Evolutionary conservation across 257 asterid species (phyloP), one percentile per base, ranked within the genome.

Genomic region (Gentiana straminea): DNA sequence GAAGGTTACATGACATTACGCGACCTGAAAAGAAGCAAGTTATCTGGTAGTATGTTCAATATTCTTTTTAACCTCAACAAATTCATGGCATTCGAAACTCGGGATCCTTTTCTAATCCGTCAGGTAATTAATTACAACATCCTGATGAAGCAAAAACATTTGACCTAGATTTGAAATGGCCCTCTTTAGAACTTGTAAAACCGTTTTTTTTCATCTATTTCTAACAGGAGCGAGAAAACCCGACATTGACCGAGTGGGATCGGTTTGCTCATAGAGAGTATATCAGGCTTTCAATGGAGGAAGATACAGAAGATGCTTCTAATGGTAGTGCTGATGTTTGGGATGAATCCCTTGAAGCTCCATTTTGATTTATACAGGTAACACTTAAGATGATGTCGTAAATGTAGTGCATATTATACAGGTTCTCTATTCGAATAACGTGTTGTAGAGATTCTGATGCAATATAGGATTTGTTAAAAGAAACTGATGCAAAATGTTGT

Each of bases 291-390:
- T 92, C 99, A 7, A 92, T 92, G 99, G 99, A 92, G 82, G 99
- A 92, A 78, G 99, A 92, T 73, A 94, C 95, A 49, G 99, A 92
- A 65, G 97, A 92, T 71, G 99, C 97, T 65, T 92, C 99, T 43
- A 88, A 88, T 68, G 99, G 99, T 66, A 92, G 99, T 83, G 95
- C 95, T 49, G 99, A 92, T 82, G 95, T 85, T 57, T 92, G 99
- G 99, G 99, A 92, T 75, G 94, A 88, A 72, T 80, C 99, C 47
- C 95, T 92, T 58, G 99, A 92, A 82, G 95, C 99, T 80, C 97
- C 99, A 4, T 92, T 92, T 68, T 92, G 81, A 92, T 73, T 73
- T 70, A 72, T 54, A 62, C 54, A 55, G 81, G 94, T 82, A 71
- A 74, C 91, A 64, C 59, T n/a, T 33, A 33, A 45, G 4, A 32